Conservation (phyloP, 2,329 filamentous ascomycete species). For the Diplodia intermedia region DNA sequence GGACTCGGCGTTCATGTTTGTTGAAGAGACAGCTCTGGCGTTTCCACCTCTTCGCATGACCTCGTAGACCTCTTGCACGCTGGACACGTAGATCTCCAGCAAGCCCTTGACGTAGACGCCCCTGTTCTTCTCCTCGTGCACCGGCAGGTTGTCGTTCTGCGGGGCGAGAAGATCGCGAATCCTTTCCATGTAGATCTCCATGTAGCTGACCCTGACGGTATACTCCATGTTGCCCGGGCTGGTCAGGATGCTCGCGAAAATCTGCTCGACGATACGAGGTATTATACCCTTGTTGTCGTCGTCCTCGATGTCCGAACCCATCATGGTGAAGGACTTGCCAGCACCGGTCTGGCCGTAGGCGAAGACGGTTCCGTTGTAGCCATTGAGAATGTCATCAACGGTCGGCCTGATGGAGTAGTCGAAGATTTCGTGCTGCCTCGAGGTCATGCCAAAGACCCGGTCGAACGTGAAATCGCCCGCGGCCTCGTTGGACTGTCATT, state of each 20-base stretch:
- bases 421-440: conserved; percentile 91
- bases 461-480: conserved; percentile 90
- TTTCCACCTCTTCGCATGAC: conserved; percentile 93
- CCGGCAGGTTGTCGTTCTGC: conserved; percentile 92
- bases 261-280: conserved; percentile 95
- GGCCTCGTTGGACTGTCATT: conserved; percentile 76
- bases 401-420: conserved; percentile 96
- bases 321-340: conserved; percentile 99
- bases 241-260: conserved; percentile 91
- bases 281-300: conserved; percentile 89
- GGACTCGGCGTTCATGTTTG: conserved; percentile 99
- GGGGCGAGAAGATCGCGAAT: conserved; percentile 93
- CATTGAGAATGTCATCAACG: conserved; percentile 97
- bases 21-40: conserved; percentile 89
- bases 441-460: conserved; percentile 94
- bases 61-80: conserved; percentile 94
- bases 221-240: conserved; percentile 96
- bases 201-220: conserved; percentile 97
- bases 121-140: conserved; percentile 97
- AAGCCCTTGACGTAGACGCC: conserved; percentile 97
- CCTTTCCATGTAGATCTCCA: conserved; percentile 99
- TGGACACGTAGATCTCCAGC: conserved; percentile 93
- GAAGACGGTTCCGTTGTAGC: conserved; percentile 99
- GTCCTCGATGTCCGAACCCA: conserved; percentile 94
- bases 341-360: conserved; percentile 98